These are phyloP conservation scores for Arabidopsis lyrata DNA, from an alignment of 441 rosid species.

Conservation along the genomic window DNA sequence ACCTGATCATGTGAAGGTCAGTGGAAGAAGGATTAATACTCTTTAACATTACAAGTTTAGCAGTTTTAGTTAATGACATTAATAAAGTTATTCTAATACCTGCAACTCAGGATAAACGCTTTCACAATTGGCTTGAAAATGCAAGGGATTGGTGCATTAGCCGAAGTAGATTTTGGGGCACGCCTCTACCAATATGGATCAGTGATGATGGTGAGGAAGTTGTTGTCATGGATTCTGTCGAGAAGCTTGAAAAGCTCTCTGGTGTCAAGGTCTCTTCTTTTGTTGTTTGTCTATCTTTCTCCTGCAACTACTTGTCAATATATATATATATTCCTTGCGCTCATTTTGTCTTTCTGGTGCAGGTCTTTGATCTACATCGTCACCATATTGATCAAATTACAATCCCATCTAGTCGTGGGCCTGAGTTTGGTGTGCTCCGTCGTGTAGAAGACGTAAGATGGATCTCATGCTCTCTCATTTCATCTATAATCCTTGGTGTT, in stretches of 20 bases:
- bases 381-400: constrained; percentile 95
- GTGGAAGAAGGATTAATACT: constrained; percentile 26
- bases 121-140: constrained; percentile 99
- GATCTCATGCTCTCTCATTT: not conserved
- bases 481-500: not conserved
- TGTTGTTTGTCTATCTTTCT: no score
- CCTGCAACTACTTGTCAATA: no score
- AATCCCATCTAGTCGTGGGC: constrained; percentile 81
- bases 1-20: constrained; percentile 98
- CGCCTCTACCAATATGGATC: constrained; percentile 96
- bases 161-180: constrained; percentile 99
- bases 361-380: constrained; percentile 95
- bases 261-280: constrained; percentile 66
- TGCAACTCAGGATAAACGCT: constrained; percentile 83
- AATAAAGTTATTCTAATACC: no score
- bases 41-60: constrained; percentile 5
- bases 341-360: constrained; percentile 19
- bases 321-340: no score
- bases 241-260: constrained; percentile 89
- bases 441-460: constrained; percentile 91
- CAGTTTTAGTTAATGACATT: not conserved
- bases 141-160: constrained; percentile 99
- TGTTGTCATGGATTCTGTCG: constrained; percentile 81
- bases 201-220: constrained; percentile 89
- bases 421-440: constrained; percentile 79